Evolutionary conservation across 164 flowering plant species (phyloP).

Genomic region (Vitis rupestris): DNA sequence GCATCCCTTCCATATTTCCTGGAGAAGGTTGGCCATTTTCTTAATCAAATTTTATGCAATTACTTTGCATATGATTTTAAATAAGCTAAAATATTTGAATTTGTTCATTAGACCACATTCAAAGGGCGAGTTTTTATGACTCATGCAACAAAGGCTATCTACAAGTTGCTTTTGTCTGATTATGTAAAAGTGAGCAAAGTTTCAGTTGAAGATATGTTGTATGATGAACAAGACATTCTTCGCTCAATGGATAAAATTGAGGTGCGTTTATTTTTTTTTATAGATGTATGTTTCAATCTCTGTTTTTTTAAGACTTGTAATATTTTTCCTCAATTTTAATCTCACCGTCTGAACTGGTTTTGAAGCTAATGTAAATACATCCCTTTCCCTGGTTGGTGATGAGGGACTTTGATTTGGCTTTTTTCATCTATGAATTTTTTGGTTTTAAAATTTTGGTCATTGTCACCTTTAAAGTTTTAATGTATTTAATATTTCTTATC

Average conservation of each 20-base stretch:
- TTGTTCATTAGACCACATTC: slow-evolving; percentile 75
- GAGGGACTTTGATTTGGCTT: no score
- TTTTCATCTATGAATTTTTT: no score
- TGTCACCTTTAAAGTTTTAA: no score
- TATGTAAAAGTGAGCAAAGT: slow-evolving; percentile 83
- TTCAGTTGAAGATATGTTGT: slow-evolving; percentile 91
- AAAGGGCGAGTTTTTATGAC: slow-evolving; percentile 81
- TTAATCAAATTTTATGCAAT: no score
- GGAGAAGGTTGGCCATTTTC: no score
- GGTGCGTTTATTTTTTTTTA: slow-evolving; percentile 32
- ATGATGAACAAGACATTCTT: slow-evolving; percentile 74
- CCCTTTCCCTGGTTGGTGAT: no score
- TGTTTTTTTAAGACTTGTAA: neutral
- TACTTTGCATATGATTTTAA: no score
- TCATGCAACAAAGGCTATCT: slow-evolving; percentile 88
- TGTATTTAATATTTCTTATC: no score
- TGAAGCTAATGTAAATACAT: no score
- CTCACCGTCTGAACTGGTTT: no score
- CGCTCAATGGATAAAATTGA: slow-evolving; percentile 97
- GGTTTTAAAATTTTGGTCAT: no score
- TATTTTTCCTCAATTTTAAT: neutral
- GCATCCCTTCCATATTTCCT: no score
- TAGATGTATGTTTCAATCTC: slow-evolving; percentile 1
- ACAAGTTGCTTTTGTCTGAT: slow-evolving; percentile 73
- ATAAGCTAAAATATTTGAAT: neutral